These are phyloP conservation scores for Podospora pseudocomata DNA, from an alignment of 495 filamentous ascomycete species.

Conservation along the genomic window DNA sequence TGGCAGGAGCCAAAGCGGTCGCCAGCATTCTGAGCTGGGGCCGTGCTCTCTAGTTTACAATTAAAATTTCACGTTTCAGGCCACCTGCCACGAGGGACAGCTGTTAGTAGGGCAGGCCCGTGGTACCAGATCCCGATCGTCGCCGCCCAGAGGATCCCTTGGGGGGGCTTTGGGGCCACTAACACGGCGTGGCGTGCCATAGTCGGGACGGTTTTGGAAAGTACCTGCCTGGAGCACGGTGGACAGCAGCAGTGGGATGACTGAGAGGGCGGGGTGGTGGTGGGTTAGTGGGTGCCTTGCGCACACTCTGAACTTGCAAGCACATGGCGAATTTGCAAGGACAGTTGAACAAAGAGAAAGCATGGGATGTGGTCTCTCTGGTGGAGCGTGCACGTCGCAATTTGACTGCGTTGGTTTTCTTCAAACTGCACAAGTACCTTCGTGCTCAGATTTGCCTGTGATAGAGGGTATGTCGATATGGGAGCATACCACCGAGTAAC, in stretches of 20 bases:
- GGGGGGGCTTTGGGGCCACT: neutral
- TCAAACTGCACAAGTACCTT: neutral
- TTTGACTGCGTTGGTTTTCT: neutral
- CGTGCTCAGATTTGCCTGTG: too few species aligned
- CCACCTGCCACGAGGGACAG: neutral
- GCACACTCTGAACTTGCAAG: neutral
- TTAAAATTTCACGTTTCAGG: neutral
- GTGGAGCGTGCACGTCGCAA: neutral
- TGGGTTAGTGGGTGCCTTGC: neutral
- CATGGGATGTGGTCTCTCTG: neutral
- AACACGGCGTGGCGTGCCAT: slow-evolving; percentile 2
- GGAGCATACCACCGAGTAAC: neutral
- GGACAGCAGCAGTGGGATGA: neutral
- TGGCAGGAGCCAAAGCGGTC: slow-evolving; percentile 15
- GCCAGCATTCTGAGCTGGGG: neutral
- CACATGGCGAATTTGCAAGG: neutral
- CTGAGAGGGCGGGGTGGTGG: neutral
- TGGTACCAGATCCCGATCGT: slow-evolving; percentile 1
- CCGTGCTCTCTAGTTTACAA: neutral
- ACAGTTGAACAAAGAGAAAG: neutral
- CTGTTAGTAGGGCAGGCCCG: neutral
- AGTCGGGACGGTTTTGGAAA: slow-evolving; percentile 1
- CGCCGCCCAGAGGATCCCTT: neutral
- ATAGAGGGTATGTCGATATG: too few species aligned
- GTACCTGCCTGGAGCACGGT: neutral